Conservation (phyloP, 179 eudicot species). For the Pouteria campechiana region DNA sequence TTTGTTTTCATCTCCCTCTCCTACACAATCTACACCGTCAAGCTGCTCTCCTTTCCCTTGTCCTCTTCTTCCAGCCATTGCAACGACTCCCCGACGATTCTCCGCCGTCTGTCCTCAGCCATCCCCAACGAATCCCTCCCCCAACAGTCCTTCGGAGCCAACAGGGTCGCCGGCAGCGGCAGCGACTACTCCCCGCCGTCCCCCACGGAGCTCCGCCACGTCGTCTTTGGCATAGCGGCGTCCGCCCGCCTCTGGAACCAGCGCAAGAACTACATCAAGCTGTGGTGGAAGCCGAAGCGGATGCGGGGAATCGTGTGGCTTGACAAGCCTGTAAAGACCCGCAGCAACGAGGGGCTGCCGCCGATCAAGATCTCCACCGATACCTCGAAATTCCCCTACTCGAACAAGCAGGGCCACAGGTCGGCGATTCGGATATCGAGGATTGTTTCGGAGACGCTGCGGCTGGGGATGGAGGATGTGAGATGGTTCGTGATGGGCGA, state of each 20-base stretch:
- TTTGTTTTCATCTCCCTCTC: constrained; percentile 7
- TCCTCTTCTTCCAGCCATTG: too few relatives aligned
- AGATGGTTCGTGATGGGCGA: constrained; percentile 86
- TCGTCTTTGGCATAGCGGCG: constrained; percentile 57
- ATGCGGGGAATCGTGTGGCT: constrained; percentile 70
- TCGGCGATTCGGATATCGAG: constrained; percentile 56
- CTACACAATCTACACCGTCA: constrained; percentile 8
- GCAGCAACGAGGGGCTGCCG: constrained; percentile 25
- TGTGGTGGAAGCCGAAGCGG: constrained; percentile 56
- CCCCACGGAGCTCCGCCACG: constrained; percentile 30
- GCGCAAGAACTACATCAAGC: constrained; percentile 53
- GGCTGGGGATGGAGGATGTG: constrained; percentile 38
- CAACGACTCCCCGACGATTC: too few relatives aligned
- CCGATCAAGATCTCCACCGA: constrained; percentile 37
- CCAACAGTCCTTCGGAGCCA: neutral
- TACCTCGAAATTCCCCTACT: constrained; percentile 44
- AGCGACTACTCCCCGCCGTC: constrained; percentile 2
- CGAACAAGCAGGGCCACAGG: constrained; percentile 37
- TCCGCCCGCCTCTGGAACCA: constrained; percentile 42
- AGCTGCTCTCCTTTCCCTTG: too few relatives aligned
- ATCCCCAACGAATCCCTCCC: neutral
- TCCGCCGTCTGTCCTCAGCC: too few relatives aligned
- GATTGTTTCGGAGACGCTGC: constrained; percentile 55
- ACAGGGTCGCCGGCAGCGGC: neutral
- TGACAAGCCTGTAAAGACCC: constrained; percentile 19